Conservation (phyloP, 108 stramenopile species). For the Skeletonema marinoi region DNA sequence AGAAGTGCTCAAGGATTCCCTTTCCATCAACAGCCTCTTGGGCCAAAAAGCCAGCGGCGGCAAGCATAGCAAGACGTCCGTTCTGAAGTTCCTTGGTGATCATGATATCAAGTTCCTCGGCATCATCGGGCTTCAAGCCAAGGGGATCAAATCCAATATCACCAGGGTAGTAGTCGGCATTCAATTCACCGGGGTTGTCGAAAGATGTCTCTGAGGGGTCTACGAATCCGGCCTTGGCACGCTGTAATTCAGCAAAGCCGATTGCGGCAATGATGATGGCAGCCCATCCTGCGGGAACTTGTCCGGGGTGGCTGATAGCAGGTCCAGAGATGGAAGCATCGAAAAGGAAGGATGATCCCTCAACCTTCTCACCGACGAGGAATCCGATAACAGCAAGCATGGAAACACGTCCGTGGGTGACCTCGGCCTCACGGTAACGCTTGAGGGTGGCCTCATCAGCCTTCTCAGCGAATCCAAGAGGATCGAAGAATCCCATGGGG, state of each 20-base stretch:
- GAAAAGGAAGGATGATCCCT: slow-evolving; percentile 73
- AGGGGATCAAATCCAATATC: slow-evolving; percentile 87
- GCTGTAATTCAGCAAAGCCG: slow-evolving; percentile 58
- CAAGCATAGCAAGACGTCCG: slow-evolving; percentile 86
- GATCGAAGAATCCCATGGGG: slow-evolving; percentile 64
- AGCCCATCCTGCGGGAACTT: slow-evolving; percentile 22
- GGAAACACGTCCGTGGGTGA: slow-evolving; percentile 65
- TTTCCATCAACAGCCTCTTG: slow-evolving; percentile 81
- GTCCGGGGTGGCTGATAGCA: slow-evolving; percentile 53
- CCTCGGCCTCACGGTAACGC: slow-evolving; percentile 70
- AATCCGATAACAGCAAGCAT: slow-evolving; percentile 60
- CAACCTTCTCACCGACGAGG: slow-evolving; percentile 68
- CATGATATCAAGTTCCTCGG: slow-evolving; percentile 60
- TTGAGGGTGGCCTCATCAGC: slow-evolving; percentile 52
- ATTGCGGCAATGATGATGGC: slow-evolving; percentile 21
- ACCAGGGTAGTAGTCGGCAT: slow-evolving; percentile 76
- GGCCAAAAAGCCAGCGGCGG: slow-evolving; percentile 68
- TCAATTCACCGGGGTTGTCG: slow-evolving; percentile 53
- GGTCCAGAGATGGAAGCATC: slow-evolving; percentile 56
- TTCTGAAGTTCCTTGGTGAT: slow-evolving; percentile 90
- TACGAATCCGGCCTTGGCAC: slow-evolving; percentile 47
- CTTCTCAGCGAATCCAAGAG: slow-evolving; percentile 59
- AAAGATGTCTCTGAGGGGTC: slow-evolving; percentile 40
- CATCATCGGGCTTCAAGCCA: slow-evolving; percentile 68
- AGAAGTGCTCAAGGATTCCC: slow-evolving; percentile 55